These are phyloP conservation scores for Coniferiporia sulphurascens DNA, from an alignment of 1,284 basidiomycete species.

Conservation along the genomic window DNA sequence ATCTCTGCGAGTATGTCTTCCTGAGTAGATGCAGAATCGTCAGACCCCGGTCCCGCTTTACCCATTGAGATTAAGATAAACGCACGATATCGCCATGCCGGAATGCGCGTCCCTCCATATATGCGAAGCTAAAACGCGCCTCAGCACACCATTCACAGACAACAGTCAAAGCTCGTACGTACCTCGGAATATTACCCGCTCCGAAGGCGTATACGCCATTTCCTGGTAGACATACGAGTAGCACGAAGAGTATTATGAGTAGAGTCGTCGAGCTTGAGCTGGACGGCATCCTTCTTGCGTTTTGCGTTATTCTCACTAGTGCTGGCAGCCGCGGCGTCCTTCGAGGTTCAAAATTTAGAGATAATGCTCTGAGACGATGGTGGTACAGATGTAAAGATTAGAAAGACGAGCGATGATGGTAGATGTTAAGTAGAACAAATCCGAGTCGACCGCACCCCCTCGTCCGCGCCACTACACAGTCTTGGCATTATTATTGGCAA, in stretches of 20 bases:
- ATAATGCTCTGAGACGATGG: neutral
- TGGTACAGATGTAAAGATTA: neutral
- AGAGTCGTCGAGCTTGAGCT: conserved; percentile 28
- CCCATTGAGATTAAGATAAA: conserved; percentile 11
- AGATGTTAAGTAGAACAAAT: no score
- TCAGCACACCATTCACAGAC: neutral
- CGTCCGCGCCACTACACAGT: no score
- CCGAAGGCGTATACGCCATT: conserved; percentile 68
- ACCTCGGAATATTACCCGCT: conserved; percentile 74
- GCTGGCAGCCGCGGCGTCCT: no score
- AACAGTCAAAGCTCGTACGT: conserved; percentile 20
- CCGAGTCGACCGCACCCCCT: no score
- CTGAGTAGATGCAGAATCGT: conserved; percentile 31
- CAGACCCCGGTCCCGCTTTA: neutral
- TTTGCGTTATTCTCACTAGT: no score
- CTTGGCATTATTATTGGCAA: no score
- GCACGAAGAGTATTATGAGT: conserved; percentile 47
- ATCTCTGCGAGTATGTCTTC: conserved; percentile 65
- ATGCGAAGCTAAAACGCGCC: conserved; percentile 49
- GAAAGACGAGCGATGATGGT: neutral
- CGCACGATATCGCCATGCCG: conserved; percentile 83
- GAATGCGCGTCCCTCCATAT: conserved; percentile 75
- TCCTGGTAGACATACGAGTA: conserved; percentile 51
- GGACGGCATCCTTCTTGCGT: conserved; percentile 12
- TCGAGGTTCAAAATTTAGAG: neutral